Evolutionary conservation across 2,329 filamentous ascomycete genomes (phyloP), one percentile per base, ranked within the genome.

Genomic region (Waltergamsia citrina): DNA sequence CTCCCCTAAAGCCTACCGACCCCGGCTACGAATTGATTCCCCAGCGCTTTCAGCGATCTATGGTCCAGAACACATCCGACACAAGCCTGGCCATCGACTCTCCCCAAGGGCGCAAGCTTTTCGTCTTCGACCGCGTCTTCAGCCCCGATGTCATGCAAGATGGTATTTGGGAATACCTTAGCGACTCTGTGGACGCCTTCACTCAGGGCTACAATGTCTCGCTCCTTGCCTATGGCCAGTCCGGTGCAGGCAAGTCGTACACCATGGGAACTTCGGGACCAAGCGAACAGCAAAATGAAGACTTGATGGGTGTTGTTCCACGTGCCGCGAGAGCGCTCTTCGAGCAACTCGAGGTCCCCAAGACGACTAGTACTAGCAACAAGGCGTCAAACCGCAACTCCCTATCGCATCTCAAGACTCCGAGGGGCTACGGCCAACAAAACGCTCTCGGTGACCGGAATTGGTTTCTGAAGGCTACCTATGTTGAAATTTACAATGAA

Each of bases 121-220:
- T 98, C 53, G 81, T 96, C 15, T 98, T 98, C 53, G 92, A 98
- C 60, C 81, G 87, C 41, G 88, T 98, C 5, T 98, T 98, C 52
- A 73, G 78, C 21, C 78, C 88, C 47, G 81, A 92, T 3, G 71
- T 87, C 7, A 72, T 75, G 39, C 92, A 98, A 56, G 83, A 92
- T 44, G 90, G 88, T 30, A 65, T 98, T 30, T 98, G 90, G 85
- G 84, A 94, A 30, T 98, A 98, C 50, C 67, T 98, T 32, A 77
- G 77, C 41, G 92, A 98, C 46, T 93, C 87, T 47, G 83, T 96
- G 45, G 77, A 71, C 47, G 85, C 88, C 3, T 98, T 98, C 48
- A 67, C 92, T 2, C 86, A 95, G 53, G 92, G 92, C 35, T 98
- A 96, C 72, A 98, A 98, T 74, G 92, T 98, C 38, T 98, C 92